Evolutionary conservation across 441 rosid genomes (phyloP), one percentile per base, ranked within the genome.

Genomic region (Arabidopsis hybrid): DNA sequence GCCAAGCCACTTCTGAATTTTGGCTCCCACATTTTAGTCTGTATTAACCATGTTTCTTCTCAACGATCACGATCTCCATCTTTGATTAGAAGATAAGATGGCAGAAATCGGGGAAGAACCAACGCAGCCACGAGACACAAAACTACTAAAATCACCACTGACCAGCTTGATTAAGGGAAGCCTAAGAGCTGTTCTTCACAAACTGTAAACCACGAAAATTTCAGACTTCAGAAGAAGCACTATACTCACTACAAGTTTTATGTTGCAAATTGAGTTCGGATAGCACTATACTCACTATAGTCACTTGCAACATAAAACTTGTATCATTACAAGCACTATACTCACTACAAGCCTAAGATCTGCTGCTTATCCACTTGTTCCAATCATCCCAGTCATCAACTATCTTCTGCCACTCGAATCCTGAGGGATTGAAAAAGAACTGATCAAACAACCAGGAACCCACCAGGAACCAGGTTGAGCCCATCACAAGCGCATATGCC

Each of bases 371-470:
- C 98, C 98, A 94, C 57, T 94, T 94, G 62, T 84, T 8, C 97
- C 98, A 94, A 69, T 94, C 98, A 29, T 94, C 98, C 95, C 92
- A 94, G 65, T 94, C 98, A 49, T 94, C 98, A 21, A 94, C 97
- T 72, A 90, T 87, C 83, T 94, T 91, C 79, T 94, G 97, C 98
- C 99, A 92, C 60, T 94, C 96, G 56, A 91, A 92, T 26, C 98
- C 96, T 0, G 95, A 91, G 46, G 97, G 97, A 31, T 94, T 92
- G 71, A 94, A 90, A 53, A 92, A 84, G 76, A 94, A 94, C 18
- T 97, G 97, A 42, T 42, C 2, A 58, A 91, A 94, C 75, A 94
- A 59, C 92, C 92, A 94, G 10, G 98, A 94, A 29, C 67, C 80
- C 6, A 94, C 98, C n/a, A 94, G 57, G 83, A 94, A 94, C 98